phyloP scores from a whole-genome alignment of 306 rosid species.

The Begonia loranthoides region DNA sequence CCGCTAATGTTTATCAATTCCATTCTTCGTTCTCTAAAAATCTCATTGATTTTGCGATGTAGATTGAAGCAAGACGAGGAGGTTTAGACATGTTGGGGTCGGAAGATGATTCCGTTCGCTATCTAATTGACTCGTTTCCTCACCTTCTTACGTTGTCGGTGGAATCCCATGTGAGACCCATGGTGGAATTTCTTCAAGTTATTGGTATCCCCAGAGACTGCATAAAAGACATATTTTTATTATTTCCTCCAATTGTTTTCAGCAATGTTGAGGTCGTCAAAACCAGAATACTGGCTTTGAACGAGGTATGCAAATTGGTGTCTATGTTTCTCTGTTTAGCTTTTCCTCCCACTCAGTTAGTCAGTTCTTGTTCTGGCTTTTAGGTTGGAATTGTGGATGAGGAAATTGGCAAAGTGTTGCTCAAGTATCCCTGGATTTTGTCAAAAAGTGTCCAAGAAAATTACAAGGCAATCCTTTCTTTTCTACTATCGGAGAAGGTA shows the following conservation, averaged over 20 bases:
- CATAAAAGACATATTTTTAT: constrained; percentile 32
- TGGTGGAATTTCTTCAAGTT: constrained; percentile 39
- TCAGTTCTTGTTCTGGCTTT: constrained; percentile 8
- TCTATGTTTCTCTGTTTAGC: background rate
- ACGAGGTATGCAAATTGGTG: constrained; percentile 36
- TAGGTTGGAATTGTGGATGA: constrained; percentile 42
- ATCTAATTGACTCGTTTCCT: constrained; percentile 66
- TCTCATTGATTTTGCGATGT: constrained; percentile 9
- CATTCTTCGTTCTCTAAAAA: background rate
- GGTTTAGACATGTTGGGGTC: constrained; percentile 52
- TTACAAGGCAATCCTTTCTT: constrained; percentile 33
- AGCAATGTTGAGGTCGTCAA: constrained; percentile 32
- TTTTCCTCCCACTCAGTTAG: background rate
- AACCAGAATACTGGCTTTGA: constrained; percentile 37
- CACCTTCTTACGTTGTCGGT: constrained; percentile 44
- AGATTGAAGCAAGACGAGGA: constrained; percentile 78
- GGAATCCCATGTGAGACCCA: constrained; percentile 30
- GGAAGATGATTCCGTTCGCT: constrained; percentile 30
- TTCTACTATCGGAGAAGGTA: constrained; percentile 55
- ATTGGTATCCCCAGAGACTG: constrained; percentile 34
- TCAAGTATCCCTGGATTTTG: constrained; percentile 75
- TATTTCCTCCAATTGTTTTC: constrained; percentile 60
- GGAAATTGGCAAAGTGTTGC: constrained; percentile 35
- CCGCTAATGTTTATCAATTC: background rate
- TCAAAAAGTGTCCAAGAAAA: constrained; percentile 57